Percentiles rank a stretch among this genome's conserved stretches.
Conservation (phyloP, 176 grass and related monocot species). For the Oropetium thomaeum region DNA sequence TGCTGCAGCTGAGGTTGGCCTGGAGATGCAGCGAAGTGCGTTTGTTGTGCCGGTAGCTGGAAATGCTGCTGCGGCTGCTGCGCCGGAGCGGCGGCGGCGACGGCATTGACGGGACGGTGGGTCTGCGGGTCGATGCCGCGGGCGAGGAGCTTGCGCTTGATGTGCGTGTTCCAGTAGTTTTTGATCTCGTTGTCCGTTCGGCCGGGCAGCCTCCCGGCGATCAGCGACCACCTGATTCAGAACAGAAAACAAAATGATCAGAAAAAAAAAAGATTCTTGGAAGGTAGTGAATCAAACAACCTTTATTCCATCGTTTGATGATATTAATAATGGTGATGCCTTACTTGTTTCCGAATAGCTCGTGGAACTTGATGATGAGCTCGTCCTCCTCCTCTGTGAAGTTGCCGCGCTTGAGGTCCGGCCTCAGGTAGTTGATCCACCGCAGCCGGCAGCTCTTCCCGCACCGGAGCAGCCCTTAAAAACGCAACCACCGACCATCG, state of each 20-base stretch:
- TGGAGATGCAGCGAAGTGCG: neutral
- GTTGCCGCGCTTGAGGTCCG: slow-evolving; percentile 91
- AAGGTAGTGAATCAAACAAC: neutral
- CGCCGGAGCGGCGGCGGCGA: neutral
- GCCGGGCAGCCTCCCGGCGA: slow-evolving; percentile 72
- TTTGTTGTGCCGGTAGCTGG: neutral
- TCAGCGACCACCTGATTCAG: slow-evolving; percentile 71
- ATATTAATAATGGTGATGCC: neutral
- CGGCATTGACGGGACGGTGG: slow-evolving; percentile 58
- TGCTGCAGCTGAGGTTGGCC: neutral
- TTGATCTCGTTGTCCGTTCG: slow-evolving; percentile 95
- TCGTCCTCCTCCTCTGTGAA: slow-evolving; percentile 93
- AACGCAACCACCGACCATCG: neutral
- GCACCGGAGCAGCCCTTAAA: slow-evolving; percentile 73
- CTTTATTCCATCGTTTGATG: neutral
- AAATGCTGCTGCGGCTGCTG: neutral
- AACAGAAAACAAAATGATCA: neutral
- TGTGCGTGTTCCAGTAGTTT: slow-evolving; percentile 97
- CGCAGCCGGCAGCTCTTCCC: slow-evolving; percentile 94
- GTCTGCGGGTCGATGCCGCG: slow-evolving; percentile 75
- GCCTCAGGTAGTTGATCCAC: slow-evolving; percentile 95
- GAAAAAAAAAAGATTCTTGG: neutral
- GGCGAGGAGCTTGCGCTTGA: slow-evolving; percentile 74
- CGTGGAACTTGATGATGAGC: slow-evolving; percentile 90
- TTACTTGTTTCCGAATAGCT: slow-evolving; percentile 87